A percentile compares a stretch with the other conserved stretches of the same genome.
Conservation (phyloP, 768 basidiomycete species). For the Lyophyllum shimeji region DNA sequence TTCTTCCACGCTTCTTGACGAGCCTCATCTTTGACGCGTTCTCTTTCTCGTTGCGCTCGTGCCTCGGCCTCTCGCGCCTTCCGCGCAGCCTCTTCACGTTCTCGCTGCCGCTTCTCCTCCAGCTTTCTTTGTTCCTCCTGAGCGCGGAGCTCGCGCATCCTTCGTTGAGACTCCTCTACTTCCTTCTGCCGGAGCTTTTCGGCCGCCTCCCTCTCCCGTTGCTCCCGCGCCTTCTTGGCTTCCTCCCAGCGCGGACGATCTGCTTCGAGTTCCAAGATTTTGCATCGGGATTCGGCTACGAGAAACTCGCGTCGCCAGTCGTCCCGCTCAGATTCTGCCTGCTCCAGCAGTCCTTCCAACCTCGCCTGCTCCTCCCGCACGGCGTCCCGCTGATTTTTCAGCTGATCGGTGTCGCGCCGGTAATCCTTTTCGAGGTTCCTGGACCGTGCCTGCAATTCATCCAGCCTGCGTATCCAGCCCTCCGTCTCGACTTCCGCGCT, state of each 20-base stretch:
- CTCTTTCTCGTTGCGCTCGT: constrained; percentile 1
- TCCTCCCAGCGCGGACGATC: constrained; percentile 13
- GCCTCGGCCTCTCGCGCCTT: background rate
- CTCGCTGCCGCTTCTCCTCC: background rate
- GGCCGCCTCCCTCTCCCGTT: constrained; percentile 2
- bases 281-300: constrained; percentile 15
- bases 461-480: background rate
- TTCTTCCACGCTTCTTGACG: constrained; percentile 9
- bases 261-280: constrained; percentile 14
- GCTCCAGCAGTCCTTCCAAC: background rate
- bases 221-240: constrained; percentile 3
- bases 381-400: background rate
- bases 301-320: constrained; percentile 9
- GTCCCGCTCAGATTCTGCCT: background rate
- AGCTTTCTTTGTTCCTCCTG: constrained; percentile 5
- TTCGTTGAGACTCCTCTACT: constrained; percentile 10
- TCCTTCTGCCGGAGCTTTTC: constrained; percentile 3
- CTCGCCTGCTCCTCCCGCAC: background rate
- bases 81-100: background rate
- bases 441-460: background rate
- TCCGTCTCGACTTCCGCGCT: background rate
- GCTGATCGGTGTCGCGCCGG: background rate
- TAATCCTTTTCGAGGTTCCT: background rate
- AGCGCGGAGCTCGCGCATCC: constrained; percentile 2
- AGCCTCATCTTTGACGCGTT: constrained; percentile 1